Evolutionary conservation across 495 filamentous ascomycete genomes (phyloP), one percentile per base, ranked within the genome.

Genomic region (Lophium mytilinum): DNA sequence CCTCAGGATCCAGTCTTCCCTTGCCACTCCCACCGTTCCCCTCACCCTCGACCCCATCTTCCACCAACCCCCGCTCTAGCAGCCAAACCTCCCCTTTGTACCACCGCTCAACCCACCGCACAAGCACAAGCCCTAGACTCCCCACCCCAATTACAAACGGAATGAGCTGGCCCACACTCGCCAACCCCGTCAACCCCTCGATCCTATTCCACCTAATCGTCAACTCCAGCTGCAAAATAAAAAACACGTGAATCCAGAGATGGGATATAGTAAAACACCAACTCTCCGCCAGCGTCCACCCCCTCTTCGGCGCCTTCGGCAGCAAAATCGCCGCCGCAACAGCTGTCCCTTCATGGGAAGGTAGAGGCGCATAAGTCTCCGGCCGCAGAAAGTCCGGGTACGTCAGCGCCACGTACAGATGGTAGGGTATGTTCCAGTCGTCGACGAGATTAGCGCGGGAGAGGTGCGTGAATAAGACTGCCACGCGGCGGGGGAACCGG

Each of bases 131-230:
- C 11, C 52, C 24, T 46, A 70, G 35, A 7, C 68, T 64, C 3
- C 58, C 62, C 14, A 69, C 50, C 1, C 64, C 68, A 15, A 68
- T 50, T 24, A 66, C 55, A 54, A 65, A 65, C n/a, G 68, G 66
- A 42, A 70, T 64, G 42, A 67, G 48, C 50, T 70, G 68, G 11
- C 68, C 68, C 41, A 70, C 36, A 46, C 41, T 62, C 9, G 36
- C 46, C 30, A 70, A 37, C 8, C 46, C 51, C 15, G 51, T n/a
- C 46, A 70, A 30, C 0, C 66, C 68, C 34, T 35, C 40, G 10
- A 68, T 50, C 6, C 52, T 3, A 24, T 70, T 70, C 64, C 66
- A 70, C 0, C 24, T 36, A 4, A 70, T 60, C 37, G 68, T 61
- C 17, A 68, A 33, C 47, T 68, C 68, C 1, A 70, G 42, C 40